Percentiles rank a stretch among this genome's conserved stretches.
Conservation (phyloP, 495 filamentous ascomycete genomes). For the Staphylotrichum longicolle region DNA sequence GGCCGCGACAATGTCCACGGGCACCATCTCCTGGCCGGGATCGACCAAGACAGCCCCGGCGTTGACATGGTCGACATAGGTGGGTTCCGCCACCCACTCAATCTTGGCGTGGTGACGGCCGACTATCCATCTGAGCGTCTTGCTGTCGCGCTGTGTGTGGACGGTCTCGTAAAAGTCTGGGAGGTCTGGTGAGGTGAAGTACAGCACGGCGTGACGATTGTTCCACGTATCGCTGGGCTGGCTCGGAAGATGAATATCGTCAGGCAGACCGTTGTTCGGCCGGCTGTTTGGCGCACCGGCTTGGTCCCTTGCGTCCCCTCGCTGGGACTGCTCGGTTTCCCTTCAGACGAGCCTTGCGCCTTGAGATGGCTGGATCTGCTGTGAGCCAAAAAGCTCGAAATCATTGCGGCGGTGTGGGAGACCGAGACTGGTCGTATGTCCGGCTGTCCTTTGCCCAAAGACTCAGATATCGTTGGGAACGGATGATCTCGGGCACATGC, state of each 20-base stretch:
- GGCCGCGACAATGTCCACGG: neutral
- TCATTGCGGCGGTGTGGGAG: too few relatives aligned
- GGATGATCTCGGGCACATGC: too few relatives aligned
- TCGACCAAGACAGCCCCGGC: neutral
- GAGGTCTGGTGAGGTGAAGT: slow-evolving; percentile 1
- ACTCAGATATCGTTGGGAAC: too few relatives aligned
- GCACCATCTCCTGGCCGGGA: neutral
- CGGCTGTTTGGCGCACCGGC: too few relatives aligned
- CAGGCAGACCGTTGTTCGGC: neutral
- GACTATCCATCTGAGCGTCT: neutral
- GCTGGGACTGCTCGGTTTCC: too few relatives aligned
- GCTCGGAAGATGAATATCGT: slow-evolving; percentile 3
- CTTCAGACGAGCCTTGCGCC: too few relatives aligned
- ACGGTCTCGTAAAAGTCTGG: slow-evolving; percentile 4
- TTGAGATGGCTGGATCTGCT: too few relatives aligned
- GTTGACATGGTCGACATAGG: slow-evolving; percentile 1
- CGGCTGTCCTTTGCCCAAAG: too few relatives aligned
- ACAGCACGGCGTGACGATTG: slow-evolving; percentile 2
- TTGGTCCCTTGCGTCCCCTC: too few relatives aligned
- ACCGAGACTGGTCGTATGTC: too few relatives aligned
- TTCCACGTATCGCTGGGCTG: neutral
- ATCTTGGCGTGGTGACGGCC: neutral
- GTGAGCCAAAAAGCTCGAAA: too few relatives aligned
- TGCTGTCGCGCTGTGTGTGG: neutral
- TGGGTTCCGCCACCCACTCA: neutral